Conservation (phyloP, 495 filamentous ascomycete species). For the Lasiosphaeria hispida region DNA sequence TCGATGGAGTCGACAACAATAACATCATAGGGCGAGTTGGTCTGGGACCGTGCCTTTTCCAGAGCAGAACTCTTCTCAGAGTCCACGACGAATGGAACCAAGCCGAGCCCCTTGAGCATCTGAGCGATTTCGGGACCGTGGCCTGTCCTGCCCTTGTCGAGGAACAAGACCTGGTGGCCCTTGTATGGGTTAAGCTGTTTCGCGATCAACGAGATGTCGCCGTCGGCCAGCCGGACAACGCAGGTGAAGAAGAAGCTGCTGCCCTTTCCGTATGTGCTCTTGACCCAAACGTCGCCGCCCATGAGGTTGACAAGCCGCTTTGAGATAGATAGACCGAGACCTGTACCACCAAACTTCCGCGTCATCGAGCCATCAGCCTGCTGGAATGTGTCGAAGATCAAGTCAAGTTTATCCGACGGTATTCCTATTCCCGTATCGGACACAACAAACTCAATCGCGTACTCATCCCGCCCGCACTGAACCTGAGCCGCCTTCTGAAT, state of each 20-base stretch:
- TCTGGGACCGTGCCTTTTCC: constrained; percentile 48
- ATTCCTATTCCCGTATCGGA: constrained; percentile 98
- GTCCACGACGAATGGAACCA: constrained; percentile 79
- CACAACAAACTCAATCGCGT: constrained; percentile 94
- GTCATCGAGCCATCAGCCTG: constrained; percentile 98
- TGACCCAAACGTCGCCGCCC: constrained; percentile 97
- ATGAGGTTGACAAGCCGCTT: constrained; percentile 94
- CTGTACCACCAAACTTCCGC: constrained; percentile 93
- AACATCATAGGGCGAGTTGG: constrained; percentile 78
- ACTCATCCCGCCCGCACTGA: constrained; percentile 65
- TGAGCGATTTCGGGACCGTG: constrained; percentile 71
- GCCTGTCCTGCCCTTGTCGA: constrained; percentile 86
- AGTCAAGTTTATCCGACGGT: constrained; percentile 88
- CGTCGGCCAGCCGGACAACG: constrained; percentile 80
- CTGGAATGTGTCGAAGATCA: constrained; percentile 99
- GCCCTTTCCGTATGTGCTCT: constrained; percentile 86
- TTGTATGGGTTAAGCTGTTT: constrained; percentile 86
- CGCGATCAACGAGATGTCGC: constrained; percentile 75
- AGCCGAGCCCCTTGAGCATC: constrained; percentile 75
- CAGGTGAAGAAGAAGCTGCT: constrained; percentile 98
- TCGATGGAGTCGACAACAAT: constrained; percentile 95
- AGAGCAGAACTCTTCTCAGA: constrained; percentile 55
- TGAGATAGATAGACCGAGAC: constrained; percentile 93
- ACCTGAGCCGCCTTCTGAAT: constrained; percentile 72
- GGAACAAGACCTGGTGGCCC: constrained; percentile 89